Base-by-base conservation (phyloP, 495 filamentous ascomycete species). In the Aspergillus incahuasiensis region DNA sequence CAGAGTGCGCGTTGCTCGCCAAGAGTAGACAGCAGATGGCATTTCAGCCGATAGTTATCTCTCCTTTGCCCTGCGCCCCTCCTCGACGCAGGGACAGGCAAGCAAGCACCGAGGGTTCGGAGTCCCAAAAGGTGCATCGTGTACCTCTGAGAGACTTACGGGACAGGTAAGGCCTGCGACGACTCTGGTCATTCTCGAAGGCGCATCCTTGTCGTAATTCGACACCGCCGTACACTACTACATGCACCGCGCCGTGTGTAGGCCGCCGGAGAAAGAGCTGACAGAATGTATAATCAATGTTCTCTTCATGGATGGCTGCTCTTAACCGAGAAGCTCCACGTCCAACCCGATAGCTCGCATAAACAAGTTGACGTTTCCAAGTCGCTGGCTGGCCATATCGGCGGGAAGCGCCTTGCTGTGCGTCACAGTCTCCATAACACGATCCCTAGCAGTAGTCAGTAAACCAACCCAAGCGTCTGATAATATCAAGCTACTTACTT, bases 281-380 rank as follows among this genome's bases (percentile, higher is more conserved):
- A 22, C 15, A n/a, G 18, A 5, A 12, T 16, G 16, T 13, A 9
- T 13, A n/a, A 20, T 32, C 11, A 50, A n/a, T 41, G n/a, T n/a
- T n/a, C n/a, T 45, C 18, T 16, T 32, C 19, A 11, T 25, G 24
- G 12, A 4, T 32, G 12, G 8, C 11, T 3, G 5, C 18, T 13
- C 49, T 66, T 71, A 96, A 66, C 88, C 86, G 59, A 98, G 84
- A 55, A 97, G 76, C 62, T 96, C 94, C 32, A 98, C 94, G 76
- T 97, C 95, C 62, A 98, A 79, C 5, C 94, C 95, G 69, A 98
- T 97, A 49, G 92, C 94, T 58, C 90, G 84, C 92, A 98, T 97
- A 69, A 98, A 98, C 25, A 98, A 74, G 70, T 98, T 97, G 60
- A 98, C 95, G 66, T 96, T 92, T 54, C 86, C 86, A 44, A 95